Conservation (phyloP, 1,139 yeast species). For the Yamadazyma dendronema region DNA sequence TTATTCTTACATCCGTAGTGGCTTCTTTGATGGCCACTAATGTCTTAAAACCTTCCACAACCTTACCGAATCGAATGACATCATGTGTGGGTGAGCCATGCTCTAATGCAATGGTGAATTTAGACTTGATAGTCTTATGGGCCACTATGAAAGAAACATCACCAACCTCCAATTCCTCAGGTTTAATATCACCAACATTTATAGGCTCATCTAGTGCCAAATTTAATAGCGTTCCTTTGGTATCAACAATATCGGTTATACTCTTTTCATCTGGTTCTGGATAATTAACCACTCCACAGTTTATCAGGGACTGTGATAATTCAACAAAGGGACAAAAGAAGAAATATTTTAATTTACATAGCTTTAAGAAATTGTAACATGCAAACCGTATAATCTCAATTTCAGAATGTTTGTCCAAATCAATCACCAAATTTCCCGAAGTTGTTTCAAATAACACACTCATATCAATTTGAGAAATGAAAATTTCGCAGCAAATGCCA, state of each 20-base stretch:
- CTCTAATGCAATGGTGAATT: slow-evolving; percentile 23
- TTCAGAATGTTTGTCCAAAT: slow-evolving; percentile 31
- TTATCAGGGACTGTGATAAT: slow-evolving; percentile 36
- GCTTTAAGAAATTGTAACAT: slow-evolving; percentile 47
- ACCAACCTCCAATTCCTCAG: slow-evolving; percentile 18
- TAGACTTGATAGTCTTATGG: slow-evolving; percentile 24
- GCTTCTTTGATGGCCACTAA: slow-evolving; percentile 40
- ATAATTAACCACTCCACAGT: slow-evolving; percentile 49
- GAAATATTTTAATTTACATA: slow-evolving; percentile 54
- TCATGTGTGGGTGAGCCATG: neutral
- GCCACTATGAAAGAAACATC: slow-evolving; percentile 32
- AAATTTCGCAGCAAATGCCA: neutral
- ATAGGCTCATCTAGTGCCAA: neutral
- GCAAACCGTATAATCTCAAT: slow-evolving; percentile 30
- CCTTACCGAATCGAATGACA: slow-evolving; percentile 45
- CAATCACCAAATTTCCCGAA: slow-evolving; percentile 53
- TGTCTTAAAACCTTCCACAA: slow-evolving; percentile 51
- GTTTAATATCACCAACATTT: neutral
- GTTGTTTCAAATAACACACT: slow-evolving; percentile 61
- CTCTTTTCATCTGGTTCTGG: slow-evolving; percentile 22
- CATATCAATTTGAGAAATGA: slow-evolving; percentile 27
- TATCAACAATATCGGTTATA: slow-evolving; percentile 11
- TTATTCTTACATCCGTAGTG: slow-evolving; percentile 54
- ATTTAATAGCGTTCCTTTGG: slow-evolving; percentile 1
- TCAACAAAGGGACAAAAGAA: slow-evolving; percentile 49